phyloP scores from a whole-genome alignment of 2,329 filamentous ascomycete species.

The Tolypocladium album region DNA sequence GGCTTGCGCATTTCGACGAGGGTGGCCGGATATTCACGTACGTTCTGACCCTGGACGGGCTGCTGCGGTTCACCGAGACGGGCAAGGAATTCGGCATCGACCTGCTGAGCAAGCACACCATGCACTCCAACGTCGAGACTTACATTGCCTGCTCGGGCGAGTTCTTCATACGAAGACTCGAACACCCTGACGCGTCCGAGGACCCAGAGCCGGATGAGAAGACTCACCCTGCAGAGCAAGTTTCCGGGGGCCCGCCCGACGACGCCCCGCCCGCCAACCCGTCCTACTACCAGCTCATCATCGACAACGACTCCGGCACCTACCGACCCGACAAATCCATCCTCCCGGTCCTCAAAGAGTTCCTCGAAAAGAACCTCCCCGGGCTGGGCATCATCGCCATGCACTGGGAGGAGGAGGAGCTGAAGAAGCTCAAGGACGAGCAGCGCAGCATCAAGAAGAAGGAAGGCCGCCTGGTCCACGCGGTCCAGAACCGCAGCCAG shows the following conservation, averaged over 20 bases:
- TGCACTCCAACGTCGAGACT: conserved; percentile 87
- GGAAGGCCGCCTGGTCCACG: conserved; percentile 37
- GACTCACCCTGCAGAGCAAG: conserved; percentile 40
- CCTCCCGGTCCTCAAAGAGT: conserved; percentile 60
- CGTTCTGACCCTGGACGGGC: conserved; percentile 75
- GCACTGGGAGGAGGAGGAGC: conserved; percentile 68
- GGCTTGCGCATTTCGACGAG: conserved; percentile 76
- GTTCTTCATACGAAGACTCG: conserved; percentile 72
- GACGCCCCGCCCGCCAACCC: conserved; percentile 33
- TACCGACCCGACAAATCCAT: conserved; percentile 77
- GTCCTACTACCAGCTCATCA: conserved; percentile 70
- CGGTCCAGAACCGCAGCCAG: conserved; percentile 47
- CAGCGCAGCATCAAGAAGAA: conserved; percentile 67
- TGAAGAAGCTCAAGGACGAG: conserved; percentile 63
- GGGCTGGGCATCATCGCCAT: conserved; percentile 64
- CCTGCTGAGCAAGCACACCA: conserved; percentile 86
- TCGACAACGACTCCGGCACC: conserved; percentile 92
- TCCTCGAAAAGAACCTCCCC: conserved; percentile 63
- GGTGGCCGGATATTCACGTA: conserved; percentile 87
- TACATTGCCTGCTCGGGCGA: conserved; percentile 91
- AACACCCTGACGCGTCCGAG: conserved; percentile 32
- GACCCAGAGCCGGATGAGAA: conserved; percentile 30
- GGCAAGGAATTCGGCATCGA: conserved; percentile 94
- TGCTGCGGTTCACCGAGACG: conserved; percentile 87
- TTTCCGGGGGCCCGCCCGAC: conserved; percentile 35